Percentiles rank a stretch among this genome's conserved stretches.
phyloP scores from a whole-genome alignment of 208 protist species.

The Leishmania amazonensis region DNA sequence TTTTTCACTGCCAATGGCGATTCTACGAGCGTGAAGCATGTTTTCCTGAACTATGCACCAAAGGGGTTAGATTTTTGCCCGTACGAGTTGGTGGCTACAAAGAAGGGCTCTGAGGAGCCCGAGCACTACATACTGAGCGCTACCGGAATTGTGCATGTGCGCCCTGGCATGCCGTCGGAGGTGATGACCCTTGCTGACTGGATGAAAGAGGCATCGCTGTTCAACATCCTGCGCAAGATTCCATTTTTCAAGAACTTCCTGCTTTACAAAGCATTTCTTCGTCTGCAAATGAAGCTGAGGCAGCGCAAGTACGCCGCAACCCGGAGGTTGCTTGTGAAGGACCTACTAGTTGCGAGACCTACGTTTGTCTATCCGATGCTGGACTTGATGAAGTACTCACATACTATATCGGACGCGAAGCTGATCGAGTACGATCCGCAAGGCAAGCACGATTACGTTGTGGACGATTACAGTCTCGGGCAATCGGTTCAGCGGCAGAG shows the following conservation, averaged over 20 bases:
- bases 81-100: slow-evolving; percentile 91
- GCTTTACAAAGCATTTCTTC: slow-evolving; percentile 90
- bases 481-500: slow-evolving; percentile 82
- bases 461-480: slow-evolving; percentile 80
- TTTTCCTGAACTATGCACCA: slow-evolving; percentile 87
- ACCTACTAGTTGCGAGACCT: slow-evolving; percentile 84
- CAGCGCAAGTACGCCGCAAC: slow-evolving; percentile 77
- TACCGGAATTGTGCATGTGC: slow-evolving; percentile 93
- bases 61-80: slow-evolving; percentile 88
- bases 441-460: slow-evolving; percentile 88
- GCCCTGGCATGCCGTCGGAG: slow-evolving; percentile 86
- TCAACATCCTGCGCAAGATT: slow-evolving; percentile 92
- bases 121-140: slow-evolving; percentile 96
- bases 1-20: slow-evolving; percentile 94
- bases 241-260: slow-evolving; percentile 93
- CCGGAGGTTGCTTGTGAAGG: slow-evolving; percentile 64
- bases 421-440: slow-evolving; percentile 83
- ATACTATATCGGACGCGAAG: slow-evolving; percentile 75
- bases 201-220: slow-evolving; percentile 92
- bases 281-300: slow-evolving; percentile 77
- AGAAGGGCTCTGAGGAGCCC: slow-evolving; percentile 62
- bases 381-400: slow-evolving; percentile 79
- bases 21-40: slow-evolving; percentile 91
- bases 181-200: slow-evolving; percentile 92
- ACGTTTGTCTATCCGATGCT: slow-evolving; percentile 84